phyloP scores from a whole-genome alignment of 306 rosid genomes.

The Acacia acuminata region DNA sequence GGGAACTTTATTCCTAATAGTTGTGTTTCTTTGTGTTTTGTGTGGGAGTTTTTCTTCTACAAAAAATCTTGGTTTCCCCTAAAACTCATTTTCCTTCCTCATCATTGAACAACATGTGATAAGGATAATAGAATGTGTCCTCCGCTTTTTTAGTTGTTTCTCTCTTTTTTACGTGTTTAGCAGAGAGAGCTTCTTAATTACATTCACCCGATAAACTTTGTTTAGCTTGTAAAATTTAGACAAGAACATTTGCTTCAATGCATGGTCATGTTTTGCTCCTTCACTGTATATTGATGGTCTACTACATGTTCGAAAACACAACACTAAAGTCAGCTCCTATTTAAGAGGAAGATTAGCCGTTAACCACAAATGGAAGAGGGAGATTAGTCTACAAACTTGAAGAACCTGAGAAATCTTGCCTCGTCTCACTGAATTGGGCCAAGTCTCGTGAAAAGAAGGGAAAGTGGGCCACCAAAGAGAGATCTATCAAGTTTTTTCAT shows the following conservation, averaged over 20 bases:
- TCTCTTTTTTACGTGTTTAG: too few species aligned
- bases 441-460: background rate
- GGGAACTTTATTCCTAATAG: too few species aligned
- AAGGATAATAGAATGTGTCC: background rate
- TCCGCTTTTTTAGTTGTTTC: background rate
- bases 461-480: background rate
- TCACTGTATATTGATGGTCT: too few species aligned
- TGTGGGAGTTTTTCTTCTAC: too few species aligned
- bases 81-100: background rate
- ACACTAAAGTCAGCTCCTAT: background rate
- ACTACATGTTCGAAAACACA: background rate
- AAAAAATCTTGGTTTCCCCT: too few species aligned
- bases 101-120: background rate
- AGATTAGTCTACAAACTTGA: background rate
- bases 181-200: background rate
- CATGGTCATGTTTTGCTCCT: background rate
- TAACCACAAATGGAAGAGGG: background rate
- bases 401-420: background rate
- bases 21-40: background rate
- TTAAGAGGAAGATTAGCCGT: background rate
- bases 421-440: background rate
- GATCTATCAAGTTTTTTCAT: background rate
- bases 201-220: background rate
- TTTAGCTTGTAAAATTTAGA: too few species aligned
- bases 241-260: background rate